Conservation (phyloP, 2,329 filamentous ascomycete genomes). For the Cladorrhinum sp. region DNA sequence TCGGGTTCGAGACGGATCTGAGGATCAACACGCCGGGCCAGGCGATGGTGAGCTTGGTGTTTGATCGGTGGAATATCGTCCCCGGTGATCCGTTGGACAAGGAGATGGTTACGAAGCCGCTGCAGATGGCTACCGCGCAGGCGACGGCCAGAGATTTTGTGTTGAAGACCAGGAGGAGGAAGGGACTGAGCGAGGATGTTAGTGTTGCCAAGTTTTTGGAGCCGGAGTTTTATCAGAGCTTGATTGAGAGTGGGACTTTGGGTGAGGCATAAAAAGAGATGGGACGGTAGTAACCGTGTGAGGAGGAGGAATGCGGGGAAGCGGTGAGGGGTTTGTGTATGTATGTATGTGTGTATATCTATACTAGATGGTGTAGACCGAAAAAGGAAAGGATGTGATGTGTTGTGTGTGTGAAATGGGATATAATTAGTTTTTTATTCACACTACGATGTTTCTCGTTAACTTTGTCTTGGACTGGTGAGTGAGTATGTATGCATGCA, state of each 20-base stretch:
- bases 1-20: conserved; percentile 96
- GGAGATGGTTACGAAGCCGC: conserved; percentile 73
- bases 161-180: conserved; percentile 87
- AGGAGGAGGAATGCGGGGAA: background rate
- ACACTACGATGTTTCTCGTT: too few relatives aligned
- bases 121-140: conserved; percentile 85
- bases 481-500: too few relatives aligned
- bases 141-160: conserved; percentile 94
- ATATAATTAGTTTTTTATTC: too few relatives aligned
- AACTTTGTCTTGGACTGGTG: too few relatives aligned
- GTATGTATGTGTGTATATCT: too few relatives aligned
- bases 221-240: conserved; percentile 82
- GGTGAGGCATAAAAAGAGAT: conserved; percentile 44
- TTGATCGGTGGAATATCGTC: conserved; percentile 94
- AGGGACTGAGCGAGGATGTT: conserved; percentile 93
- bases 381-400: too few relatives aligned
- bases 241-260: conserved; percentile 85
- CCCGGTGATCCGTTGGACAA: conserved; percentile 93
- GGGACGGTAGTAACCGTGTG: too few relatives aligned
- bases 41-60: conserved; percentile 85
- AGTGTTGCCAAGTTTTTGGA: conserved; percentile 95
- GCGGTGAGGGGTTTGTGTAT: too few relatives aligned
- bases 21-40: conserved; percentile 93
- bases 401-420: too few relatives aligned
- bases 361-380: too few relatives aligned